Percentiles rank a stretch among this genome's conserved stretches.
Evolutionary conservation across 228 moss, liverwort and hornwort species (phyloP).

Genomic region (Sphagnum magellanicum): DNA sequence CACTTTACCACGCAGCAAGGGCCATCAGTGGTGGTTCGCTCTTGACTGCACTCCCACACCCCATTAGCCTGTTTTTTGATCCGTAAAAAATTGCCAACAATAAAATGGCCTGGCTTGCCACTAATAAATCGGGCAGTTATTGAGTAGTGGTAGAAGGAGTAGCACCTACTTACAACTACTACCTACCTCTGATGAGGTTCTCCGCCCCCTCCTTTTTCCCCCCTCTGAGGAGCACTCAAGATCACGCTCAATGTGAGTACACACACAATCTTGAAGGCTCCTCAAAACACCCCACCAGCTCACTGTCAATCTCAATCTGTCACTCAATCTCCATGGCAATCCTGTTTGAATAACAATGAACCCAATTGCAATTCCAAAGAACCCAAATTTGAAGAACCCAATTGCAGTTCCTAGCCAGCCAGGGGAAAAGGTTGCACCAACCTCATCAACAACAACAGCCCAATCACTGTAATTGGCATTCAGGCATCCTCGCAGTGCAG

Average conservation of each 20-base stretch:
- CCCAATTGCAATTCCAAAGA: background rate
- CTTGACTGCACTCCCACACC: constrained; percentile 91
- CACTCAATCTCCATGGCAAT: no score
- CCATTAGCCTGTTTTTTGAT: constrained; percentile 28
- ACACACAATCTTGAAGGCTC: constrained; percentile 95
- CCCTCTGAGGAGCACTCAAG: constrained; percentile 98
- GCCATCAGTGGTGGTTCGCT: constrained; percentile 95
- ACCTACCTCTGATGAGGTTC: no score
- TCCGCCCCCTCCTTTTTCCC: constrained; percentile 46
- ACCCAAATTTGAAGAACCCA: background rate
- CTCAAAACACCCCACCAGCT: constrained; percentile 40
- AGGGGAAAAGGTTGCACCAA: background rate
- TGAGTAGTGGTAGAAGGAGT: background rate
- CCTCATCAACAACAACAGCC: constrained; percentile 1
- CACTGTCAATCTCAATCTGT: background rate
- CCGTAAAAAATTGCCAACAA: constrained; percentile 12
- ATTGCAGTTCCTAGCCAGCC: background rate
- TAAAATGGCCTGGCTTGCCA: constrained; percentile 14
- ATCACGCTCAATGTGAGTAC: constrained; percentile 99
- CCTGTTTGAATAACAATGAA: background rate
- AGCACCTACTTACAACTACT: no score
- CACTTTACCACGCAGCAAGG: constrained; percentile 72
- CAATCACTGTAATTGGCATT: background rate
- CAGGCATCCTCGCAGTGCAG: constrained; percentile 30
- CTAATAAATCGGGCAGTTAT: constrained; percentile 5